These are phyloP conservation scores for Termitomyces eurrhizus DNA, from an alignment of 768 basidiomycete genomes.

Conservation along the genomic window DNA sequence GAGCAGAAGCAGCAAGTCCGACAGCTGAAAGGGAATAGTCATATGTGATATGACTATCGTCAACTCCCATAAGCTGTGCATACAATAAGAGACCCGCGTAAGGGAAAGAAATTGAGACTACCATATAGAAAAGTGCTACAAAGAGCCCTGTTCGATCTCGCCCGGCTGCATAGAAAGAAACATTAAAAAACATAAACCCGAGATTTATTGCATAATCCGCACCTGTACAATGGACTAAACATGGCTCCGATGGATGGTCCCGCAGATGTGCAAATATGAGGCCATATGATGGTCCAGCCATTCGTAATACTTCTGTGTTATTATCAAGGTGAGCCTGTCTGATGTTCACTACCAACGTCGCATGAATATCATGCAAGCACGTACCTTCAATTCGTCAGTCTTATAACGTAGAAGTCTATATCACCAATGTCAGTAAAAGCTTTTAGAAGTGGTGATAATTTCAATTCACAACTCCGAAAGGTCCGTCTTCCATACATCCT, in stretches of 20 bases:
- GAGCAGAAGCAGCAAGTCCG: constrained; percentile 31
- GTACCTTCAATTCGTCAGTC: background rate
- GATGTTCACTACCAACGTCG: background rate
- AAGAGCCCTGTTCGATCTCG: constrained; percentile 42
- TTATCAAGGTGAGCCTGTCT: constrained; percentile 27
- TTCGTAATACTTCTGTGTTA: constrained; percentile 28
- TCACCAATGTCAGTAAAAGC: background rate
- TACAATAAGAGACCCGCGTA: background rate
- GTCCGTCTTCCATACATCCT: constrained; percentile 22
- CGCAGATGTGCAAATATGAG: constrained; percentile 33
- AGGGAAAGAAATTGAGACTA: constrained; percentile 7
- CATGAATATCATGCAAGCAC: background rate
- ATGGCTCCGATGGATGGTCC: constrained; percentile 33
- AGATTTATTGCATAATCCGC: background rate
- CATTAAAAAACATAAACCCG: background rate
- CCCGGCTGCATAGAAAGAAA: constrained; percentile 25
- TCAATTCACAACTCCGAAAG: constrained; percentile 18
- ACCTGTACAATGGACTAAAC: constrained; percentile 43
- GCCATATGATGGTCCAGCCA: constrained; percentile 27
- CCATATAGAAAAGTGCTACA: constrained; percentile 31
- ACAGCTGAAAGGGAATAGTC: constrained; percentile 38
- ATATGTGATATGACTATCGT: constrained; percentile 33
- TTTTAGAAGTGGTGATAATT: background rate
- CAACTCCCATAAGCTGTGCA: constrained; percentile 33
- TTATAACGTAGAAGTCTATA: background rate